Base-by-base conservation (phyloP, 2,329 filamentous ascomycete genomes). In the Claviceps sp. region DNA sequence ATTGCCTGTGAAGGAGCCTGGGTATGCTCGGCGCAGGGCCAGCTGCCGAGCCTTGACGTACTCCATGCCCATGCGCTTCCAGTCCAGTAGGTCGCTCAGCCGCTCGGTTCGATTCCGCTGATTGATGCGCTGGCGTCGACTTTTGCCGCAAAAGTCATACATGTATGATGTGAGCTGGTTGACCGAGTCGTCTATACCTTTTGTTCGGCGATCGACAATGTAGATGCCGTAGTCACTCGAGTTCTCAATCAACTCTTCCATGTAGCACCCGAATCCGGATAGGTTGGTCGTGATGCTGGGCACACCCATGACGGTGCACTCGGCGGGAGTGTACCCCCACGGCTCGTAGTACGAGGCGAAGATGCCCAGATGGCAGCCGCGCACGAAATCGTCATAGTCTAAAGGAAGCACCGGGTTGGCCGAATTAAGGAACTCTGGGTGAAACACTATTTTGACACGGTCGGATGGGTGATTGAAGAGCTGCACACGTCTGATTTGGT, bases 21-120 rank as follows among this genome's bases (percentile, higher is more conserved):
- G 91, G 68, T 97, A 98, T 20, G 93, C 93, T 68, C 93, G 81
- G 62, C 93, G 79, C 57, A 98, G 75, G 24, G 93, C 93, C 63
- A 98, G 71, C 68, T 97, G 93, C 48, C 93, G 82, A 37, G 93
- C 93, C 75, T 97, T 98, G 71, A 96, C 89, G 65, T 98, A 98
- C 71, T 98, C 93, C 84, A 97, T 85, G 22, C 93, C 93, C 93
- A 98, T 98, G 48, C 93, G 81, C 78, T 97, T 97, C 93, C 93
- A 98, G 71, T 98, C 93, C 42, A 98, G 77, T 54, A 98, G 75
- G 66, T 98, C 93, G 63, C 89, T 95, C 51, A 98, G 74, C 47
- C 93, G 82, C 74, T 98, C 93, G 0, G 93, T 98, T 51, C 93
- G 82, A 71, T 98, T 98, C 48, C 93, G 82, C 73, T 97, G 93